A percentile compares a stretch with the other conserved stretches of the same genome.
These are phyloP conservation scores for Boletus subcaerulescens DNA, from an alignment of 768 basidiomycete species.

Conservation along the genomic window DNA sequence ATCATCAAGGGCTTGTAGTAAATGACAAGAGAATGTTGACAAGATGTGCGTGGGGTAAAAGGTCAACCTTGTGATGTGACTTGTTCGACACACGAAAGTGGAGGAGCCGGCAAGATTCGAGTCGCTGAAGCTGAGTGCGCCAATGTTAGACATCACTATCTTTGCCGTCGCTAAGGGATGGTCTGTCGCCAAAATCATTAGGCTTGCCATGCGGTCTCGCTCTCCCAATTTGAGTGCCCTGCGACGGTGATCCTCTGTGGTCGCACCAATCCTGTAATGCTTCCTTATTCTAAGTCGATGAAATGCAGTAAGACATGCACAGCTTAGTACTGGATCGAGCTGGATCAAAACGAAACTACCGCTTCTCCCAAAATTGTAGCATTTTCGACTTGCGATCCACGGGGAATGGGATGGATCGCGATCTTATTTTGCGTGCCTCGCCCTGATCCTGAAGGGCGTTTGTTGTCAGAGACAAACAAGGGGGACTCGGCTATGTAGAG, in stretches of 20 bases:
- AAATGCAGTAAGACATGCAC: background rate
- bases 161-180: constrained; percentile 15
- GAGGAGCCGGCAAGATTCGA: background rate
- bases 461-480: constrained; percentile 39
- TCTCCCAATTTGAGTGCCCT: background rate
- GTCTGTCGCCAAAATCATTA: background rate
- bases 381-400: constrained; percentile 54
- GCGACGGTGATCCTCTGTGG: constrained; percentile 35
- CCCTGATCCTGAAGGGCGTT: constrained; percentile 41
- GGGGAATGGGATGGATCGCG: constrained; percentile 62
- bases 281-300: constrained; percentile 29
- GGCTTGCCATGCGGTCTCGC: background rate
- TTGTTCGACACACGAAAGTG: constrained; percentile 2
- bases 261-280: constrained; percentile 43
- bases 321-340: constrained; percentile 41
- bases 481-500: constrained; percentile 51
- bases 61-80: constrained; percentile 52
- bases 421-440: constrained; percentile 48
- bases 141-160: constrained; percentile 24
- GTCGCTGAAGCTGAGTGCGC: constrained; percentile 17
- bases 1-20: constrained; percentile 39
- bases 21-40: constrained; percentile 41
- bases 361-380: constrained; percentile 53
- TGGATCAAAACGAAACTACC: constrained; percentile 66
- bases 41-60: constrained; percentile 69